Percentiles rank a stretch among this genome's conserved stretches.
Conservation (phyloP, 148 eudicot species). For the Rhododendron kiyosumense region DNA sequence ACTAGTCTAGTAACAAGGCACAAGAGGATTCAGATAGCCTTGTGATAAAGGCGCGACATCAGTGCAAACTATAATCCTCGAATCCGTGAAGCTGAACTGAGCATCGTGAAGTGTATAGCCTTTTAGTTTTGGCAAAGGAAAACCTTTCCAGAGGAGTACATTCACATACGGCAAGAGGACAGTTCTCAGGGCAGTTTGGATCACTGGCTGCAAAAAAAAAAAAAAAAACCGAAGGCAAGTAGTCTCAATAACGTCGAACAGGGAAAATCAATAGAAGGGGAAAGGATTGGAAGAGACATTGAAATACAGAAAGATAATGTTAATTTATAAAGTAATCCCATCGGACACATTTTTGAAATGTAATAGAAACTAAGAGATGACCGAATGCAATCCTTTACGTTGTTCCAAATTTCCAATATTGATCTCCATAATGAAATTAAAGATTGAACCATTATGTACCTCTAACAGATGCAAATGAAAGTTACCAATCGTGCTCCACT, state of each 20-base stretch:
- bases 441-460: conserved; percentile 33
- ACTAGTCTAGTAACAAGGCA: neutral
- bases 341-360: neutral
- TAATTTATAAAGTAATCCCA: neutral
- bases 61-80: conserved; percentile 51
- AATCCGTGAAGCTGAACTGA: conserved; percentile 34
- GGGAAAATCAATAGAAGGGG: neutral
- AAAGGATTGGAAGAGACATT: neutral
- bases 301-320: neutral
- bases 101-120: conserved; percentile 66
- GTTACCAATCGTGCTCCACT: conserved; percentile 79
- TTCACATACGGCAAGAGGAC: conserved; percentile 61
- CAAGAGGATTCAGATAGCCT: neutral
- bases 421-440: neutral
- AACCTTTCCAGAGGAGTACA: conserved; percentile 41
- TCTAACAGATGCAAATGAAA: conserved; percentile 48
- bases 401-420: neutral
- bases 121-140: conserved; percentile 56
- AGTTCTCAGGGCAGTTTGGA: conserved; percentile 44
- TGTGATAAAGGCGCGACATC: conserved; percentile 27
- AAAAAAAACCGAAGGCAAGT: neutral
- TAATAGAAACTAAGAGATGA: neutral
- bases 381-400: neutral
- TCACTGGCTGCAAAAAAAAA: conserved; percentile 53
- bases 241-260: no score